A percentile compares a stretch with the other conserved stretches of the same genome.
Evolutionary conservation across 164 flowering plant species (phyloP).

Genomic region (Berberis vulgaris): DNA sequence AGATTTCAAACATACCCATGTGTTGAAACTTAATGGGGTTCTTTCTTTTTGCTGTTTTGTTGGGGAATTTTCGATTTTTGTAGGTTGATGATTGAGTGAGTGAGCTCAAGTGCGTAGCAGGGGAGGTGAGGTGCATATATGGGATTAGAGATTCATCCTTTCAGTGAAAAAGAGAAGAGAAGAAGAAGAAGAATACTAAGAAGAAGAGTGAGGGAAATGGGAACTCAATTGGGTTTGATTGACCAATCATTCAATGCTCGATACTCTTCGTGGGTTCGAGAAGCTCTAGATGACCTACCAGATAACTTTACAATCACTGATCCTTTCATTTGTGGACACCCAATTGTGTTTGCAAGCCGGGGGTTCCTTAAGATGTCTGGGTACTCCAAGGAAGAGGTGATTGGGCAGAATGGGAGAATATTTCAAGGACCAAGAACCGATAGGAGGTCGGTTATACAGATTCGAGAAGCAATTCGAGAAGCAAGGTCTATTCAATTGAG

Average conservation of each 20-base stretch:
- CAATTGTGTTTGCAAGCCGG: slow-evolving; percentile 73
- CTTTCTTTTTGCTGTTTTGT: neutral
- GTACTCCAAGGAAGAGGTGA: slow-evolving; percentile 55
- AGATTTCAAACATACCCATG: neutral
- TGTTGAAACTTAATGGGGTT: neutral
- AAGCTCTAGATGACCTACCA: slow-evolving; percentile 60
- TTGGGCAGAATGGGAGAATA: slow-evolving; percentile 70
- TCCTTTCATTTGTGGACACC: slow-evolving; percentile 79
- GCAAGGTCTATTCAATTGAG: slow-evolving; percentile 44
- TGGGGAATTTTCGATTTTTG: slow-evolving; percentile 1
- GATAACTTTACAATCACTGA: slow-evolving; percentile 80
- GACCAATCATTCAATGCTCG: slow-evolving; percentile 41
- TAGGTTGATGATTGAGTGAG: slow-evolving; percentile 4
- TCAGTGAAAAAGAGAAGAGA: neutral
- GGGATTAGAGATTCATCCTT: slow-evolving; percentile 31
- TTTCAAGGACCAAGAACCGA: slow-evolving; percentile 79
- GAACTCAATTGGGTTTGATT: slow-evolving; percentile 35
- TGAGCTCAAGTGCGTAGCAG: slow-evolving; percentile 13
- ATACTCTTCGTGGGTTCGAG: slow-evolving; percentile 46
- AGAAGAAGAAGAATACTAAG: neutral
- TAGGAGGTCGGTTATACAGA: slow-evolving; percentile 59
- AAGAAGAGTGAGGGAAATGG: slow-evolving; percentile 26
- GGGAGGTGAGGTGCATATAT: slow-evolving; percentile 22
- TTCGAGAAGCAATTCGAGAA: slow-evolving; percentile 73
- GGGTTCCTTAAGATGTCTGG: slow-evolving; percentile 86